Percentiles rank a stretch among this genome's conserved stretches.
phyloP scores from a whole-genome alignment of 23 red algal species.

The Gracilaria domingensis region DNA sequence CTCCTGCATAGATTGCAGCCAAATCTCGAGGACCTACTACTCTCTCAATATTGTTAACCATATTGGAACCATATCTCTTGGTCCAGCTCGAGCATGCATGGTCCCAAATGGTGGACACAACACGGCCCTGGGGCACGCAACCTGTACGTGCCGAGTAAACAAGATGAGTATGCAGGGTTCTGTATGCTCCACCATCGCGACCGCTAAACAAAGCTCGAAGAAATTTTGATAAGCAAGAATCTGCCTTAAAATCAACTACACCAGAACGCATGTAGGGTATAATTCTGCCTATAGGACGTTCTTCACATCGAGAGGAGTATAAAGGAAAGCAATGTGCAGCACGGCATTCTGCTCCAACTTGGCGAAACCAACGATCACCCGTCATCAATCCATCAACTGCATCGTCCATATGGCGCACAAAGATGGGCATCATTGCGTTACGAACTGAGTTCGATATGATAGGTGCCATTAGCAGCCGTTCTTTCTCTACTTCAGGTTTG shows the following conservation, averaged over 20 bases:
- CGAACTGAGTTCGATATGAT: constrained; percentile 3
- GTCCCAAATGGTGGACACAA: background rate
- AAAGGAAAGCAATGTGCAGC: background rate
- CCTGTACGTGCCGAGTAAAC: constrained; percentile 2
- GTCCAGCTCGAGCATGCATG: background rate
- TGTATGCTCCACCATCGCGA: constrained; percentile 8
- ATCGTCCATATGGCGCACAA: background rate
- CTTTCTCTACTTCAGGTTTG: constrained; percentile 2
- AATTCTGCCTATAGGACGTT: background rate
- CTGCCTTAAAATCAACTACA: background rate
- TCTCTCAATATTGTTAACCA: background rate
- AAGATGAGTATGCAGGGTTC: background rate
- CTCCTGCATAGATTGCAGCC: constrained; percentile 22
- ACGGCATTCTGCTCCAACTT: background rate
- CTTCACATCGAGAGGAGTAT: background rate
- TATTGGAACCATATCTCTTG: background rate
- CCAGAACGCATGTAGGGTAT: background rate
- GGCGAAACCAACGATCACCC: constrained; percentile 12
- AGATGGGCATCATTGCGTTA: constrained; percentile 5
- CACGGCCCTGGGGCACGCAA: constrained; percentile 17
- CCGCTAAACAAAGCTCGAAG: constrained; percentile 18
- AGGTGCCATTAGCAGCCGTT: constrained; percentile 13
- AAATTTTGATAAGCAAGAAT: constrained; percentile 13
- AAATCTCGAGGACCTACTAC: background rate
- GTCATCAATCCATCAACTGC: constrained; percentile 22